Evolutionary conservation across 768 basidiomycete species (phyloP), one percentile per base, ranked within the genome.

Genomic region (Boletales sp.): DNA sequence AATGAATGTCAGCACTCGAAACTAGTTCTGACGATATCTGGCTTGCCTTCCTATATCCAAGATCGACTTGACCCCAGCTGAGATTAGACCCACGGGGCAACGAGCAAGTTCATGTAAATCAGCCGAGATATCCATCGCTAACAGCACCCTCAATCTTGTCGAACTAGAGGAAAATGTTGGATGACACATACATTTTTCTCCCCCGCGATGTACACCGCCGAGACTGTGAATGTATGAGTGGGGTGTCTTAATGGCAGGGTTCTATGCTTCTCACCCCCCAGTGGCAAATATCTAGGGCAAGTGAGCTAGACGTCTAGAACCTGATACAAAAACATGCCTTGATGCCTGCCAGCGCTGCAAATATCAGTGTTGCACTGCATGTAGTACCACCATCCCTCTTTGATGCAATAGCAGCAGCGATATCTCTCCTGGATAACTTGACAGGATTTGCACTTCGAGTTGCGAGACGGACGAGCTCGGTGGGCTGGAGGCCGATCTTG

Each of bases 61-160:
- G 53, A 99, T 97, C 0, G 89, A 91, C 66, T 98, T 99, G 17
- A 90, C 84, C 11, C 97, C 97, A 10, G 94, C 87, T 15, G 94
- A 95, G 10, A 98, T 83, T 32, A 99, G 77, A 4, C 87, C 93
- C 40, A 98, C 90, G 18, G 94, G 88, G 58, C 91, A 95, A 17
- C 90, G 79, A 18, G 88, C 76, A 31, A 99, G 79, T 65, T 97
- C 93, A 9, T 86, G 84, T 14, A 99, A 74, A 65, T 99, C 95
- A 14, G 95, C 93, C 14, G 95, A 97, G 27, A 99, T 74, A 61
- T 99, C 95, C 82, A 98, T 83, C 15, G 90, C 92, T 97, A 57
- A 38, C n/a, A 30, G n/a, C 11, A 45, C 13, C 15, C 18, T 36
- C 40, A 27, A 27, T 34, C 43, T 13, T 53, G n/a, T 50, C 43